phyloP scores from a whole-genome alignment of 129 eudicot genomes.

The Escallonia rubra region DNA sequence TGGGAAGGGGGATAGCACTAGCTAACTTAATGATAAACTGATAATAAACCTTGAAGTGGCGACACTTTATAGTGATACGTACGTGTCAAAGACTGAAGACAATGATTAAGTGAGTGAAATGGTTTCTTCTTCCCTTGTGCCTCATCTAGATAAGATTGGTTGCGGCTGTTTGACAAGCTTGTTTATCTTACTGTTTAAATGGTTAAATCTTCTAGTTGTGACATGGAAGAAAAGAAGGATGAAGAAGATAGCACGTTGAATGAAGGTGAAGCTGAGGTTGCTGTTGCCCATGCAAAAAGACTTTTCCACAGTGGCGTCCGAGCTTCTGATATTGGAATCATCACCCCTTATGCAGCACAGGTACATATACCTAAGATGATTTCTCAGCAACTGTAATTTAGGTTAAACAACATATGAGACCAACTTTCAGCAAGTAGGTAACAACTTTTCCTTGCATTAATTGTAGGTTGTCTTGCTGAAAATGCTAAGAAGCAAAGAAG shows the following conservation, averaged over 20 bases:
- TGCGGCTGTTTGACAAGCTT: too few species aligned
- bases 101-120: too few species aligned
- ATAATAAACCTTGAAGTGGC: too few species aligned
- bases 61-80: too few species aligned
- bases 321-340: slow-evolving; percentile 90
- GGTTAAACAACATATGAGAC: too few species aligned
- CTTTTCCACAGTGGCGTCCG: slow-evolving; percentile 77
- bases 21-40: too few species aligned
- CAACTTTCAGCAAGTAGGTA: neutral
- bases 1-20: too few species aligned
- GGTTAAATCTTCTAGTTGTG: slow-evolving; percentile 47
- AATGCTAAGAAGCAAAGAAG: slow-evolving; percentile 66
- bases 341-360: slow-evolving; percentile 96
- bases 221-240: slow-evolving; percentile 98
- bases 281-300: slow-evolving; percentile 90
- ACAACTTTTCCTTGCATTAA: neutral
- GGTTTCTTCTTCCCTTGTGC: too few species aligned
- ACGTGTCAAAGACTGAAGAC: too few species aligned
- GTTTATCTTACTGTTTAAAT: neutral
- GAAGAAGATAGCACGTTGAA: slow-evolving; percentile 97
- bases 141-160: too few species aligned
- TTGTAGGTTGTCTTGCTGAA: slow-evolving; percentile 71
- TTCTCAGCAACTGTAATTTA: too few species aligned
- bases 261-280: slow-evolving; percentile 97
- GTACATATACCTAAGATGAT: slow-evolving; percentile 16